Evolutionary conservation across 176 grass and related monocot species (phyloP), one percentile per base, ranked within the genome.

Genomic region (Canna indica): DNA sequence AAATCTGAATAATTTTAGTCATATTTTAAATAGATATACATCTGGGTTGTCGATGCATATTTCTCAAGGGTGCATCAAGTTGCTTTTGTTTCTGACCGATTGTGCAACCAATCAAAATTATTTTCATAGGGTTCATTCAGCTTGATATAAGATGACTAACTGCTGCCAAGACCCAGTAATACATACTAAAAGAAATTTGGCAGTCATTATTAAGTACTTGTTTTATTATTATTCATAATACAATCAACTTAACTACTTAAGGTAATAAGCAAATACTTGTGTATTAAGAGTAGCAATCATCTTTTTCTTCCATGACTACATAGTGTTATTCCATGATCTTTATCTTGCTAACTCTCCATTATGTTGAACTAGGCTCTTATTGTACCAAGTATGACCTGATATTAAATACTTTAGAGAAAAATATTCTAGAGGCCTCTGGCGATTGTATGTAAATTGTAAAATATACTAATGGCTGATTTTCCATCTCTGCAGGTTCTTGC

Each of bases 401-500:
- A 44, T 44, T 11, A 44, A 17, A 32, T 32, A 14, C 28, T 2
- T 32, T 31, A 28, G 22, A 6, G 22, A 24, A n/a, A 18, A n/a
- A 1, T 1, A 61, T 66, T 38, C 0, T 18, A 33, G 1, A 22
- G 30, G 18, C 22, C 6, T 8, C 3, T 7, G 30, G 20, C 16
- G 32, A 53, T 72, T 36, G 29, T n/a, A n/a, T n/a, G n/a, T n/a
- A n/a, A n/a, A n/a, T n/a, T n/a, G n/a, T n/a, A n/a, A n/a, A n/a
- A n/a, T n/a, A 48, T 10, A 24, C 71, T 67, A 17, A 68, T 52
- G 67, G 69, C 38, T 77, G 66, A 52, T 60, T 48, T 78, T 70
- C 5, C 82, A 72, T 53, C 16, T 25, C 20, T 38, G 33, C 82
- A 97, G 94, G 87, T 93, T 75, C 64, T 97, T 73, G 84, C 89